Evolutionary conservation across 148 eudicot species (phyloP).

Genomic region (Rhododendron kiyosumense): DNA sequence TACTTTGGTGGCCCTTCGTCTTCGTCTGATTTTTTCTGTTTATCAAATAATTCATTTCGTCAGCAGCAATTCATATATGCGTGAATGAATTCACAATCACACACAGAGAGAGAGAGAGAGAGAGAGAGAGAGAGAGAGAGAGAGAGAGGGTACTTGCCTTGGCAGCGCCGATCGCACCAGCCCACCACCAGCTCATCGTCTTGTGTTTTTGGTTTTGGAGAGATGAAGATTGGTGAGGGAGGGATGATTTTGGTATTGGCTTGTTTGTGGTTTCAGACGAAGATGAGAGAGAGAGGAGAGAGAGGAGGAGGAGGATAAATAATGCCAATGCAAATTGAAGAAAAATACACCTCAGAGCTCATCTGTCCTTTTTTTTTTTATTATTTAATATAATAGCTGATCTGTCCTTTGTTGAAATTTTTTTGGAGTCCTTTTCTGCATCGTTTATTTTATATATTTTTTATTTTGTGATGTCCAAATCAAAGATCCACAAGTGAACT

Average conservation of each 20-base stretch:
- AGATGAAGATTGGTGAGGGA: not conserved
- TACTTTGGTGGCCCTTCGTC: constrained; percentile 35
- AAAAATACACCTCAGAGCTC: not conserved
- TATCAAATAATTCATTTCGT: not conserved
- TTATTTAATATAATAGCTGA: not conserved
- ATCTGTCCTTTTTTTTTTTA: not conserved
- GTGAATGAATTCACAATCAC: not conserved
- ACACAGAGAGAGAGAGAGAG: not conserved
- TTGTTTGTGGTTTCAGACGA: not conserved
- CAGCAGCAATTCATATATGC: not conserved
- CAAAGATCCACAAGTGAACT: not conserved
- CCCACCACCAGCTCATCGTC: constrained; percentile 59
- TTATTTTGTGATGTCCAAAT: not conserved
- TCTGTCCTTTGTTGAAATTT: not conserved
- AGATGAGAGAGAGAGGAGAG: not conserved
- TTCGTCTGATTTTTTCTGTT: constrained; percentile 42
- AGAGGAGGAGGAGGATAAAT: not conserved
- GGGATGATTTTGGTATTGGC: not conserved
- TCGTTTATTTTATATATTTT: too few relatives aligned
- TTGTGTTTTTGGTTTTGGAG: not conserved
- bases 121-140: not conserved
- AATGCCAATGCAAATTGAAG: not conserved
- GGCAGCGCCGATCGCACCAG: constrained; percentile 47
- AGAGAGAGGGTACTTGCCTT: constrained; percentile 15
- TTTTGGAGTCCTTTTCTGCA: not conserved